Evolutionary conservation across 2,329 filamentous ascomycete genomes (phyloP).

Genomic region (Diplodia mutila): DNA sequence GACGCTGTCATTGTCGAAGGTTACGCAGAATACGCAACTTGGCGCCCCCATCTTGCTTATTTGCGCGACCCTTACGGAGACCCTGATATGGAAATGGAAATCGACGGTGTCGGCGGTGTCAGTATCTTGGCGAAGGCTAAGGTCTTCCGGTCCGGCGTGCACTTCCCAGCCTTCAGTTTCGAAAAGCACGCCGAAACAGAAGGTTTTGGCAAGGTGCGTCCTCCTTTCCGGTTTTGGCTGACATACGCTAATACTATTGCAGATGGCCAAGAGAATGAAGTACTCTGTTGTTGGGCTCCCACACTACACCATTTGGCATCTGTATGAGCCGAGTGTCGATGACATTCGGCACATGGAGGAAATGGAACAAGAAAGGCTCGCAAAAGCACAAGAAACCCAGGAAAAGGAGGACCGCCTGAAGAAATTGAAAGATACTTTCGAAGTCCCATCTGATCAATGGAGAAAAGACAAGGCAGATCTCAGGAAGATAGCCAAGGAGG

Average conservation of each 20-base stretch:
- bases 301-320: constrained; percentile 98
- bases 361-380: constrained; percentile 86
- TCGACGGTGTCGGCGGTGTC: constrained; percentile 95
- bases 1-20: constrained; percentile 99
- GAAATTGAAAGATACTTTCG: constrained; percentile 80
- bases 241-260: constrained; percentile 34
- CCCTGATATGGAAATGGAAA: constrained; percentile 99
- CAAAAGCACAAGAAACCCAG: constrained; percentile 78
- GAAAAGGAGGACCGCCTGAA: constrained; percentile 72
- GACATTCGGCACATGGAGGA: constrained; percentile 98
- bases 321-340: constrained; percentile 98
- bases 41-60: constrained; percentile 95
- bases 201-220: constrained; percentile 89
- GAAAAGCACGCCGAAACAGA: constrained; percentile 99
- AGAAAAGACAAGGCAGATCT: constrained; percentile 86
- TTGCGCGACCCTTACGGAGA: constrained; percentile 95
- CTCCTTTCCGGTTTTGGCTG: not conserved
- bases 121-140: constrained; percentile 95
- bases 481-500: constrained; percentile 66
- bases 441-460: constrained; percentile 78
- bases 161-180: constrained; percentile 98
- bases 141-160: constrained; percentile 91
- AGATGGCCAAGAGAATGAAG: constrained; percentile 98
- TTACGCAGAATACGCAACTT: constrained; percentile 98
- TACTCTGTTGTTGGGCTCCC: constrained; percentile 94